Conservation (phyloP, 441 rosid species). For the Gossypium schwendimanii region DNA sequence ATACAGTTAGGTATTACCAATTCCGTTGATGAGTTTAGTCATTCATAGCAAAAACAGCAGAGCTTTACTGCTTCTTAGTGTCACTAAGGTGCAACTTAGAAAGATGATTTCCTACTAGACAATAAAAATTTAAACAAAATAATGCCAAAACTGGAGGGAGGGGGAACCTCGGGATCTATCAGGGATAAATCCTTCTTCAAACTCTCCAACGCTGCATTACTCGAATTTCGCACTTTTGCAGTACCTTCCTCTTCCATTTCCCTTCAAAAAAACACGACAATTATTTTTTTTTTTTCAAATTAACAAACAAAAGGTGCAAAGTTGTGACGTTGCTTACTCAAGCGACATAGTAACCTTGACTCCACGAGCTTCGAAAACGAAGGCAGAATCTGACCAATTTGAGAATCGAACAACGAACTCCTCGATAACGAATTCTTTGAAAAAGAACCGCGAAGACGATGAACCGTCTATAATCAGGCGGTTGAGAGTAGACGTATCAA, state of each 20-base stretch:
- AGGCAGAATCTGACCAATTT: slow-evolving; percentile 67
- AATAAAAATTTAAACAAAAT: slow-evolving; percentile 2
- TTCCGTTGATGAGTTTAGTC: not conserved
- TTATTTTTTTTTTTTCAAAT: not conserved
- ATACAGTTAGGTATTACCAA: not conserved
- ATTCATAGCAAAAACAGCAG: not conserved
- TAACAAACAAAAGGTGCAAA: not conserved
- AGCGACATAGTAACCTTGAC: slow-evolving; percentile 41
- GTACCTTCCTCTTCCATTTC: slow-evolving; percentile 35
- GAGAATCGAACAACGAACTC: slow-evolving; percentile 49
- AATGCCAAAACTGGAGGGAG: not conserved
- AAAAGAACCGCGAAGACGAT: slow-evolving; percentile 30
- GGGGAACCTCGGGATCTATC: slow-evolving; percentile 78
- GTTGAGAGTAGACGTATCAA: slow-evolving; percentile 49
- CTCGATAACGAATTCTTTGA: slow-evolving; percentile 49
- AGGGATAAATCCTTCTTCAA: slow-evolving; percentile 44
- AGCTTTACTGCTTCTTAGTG: not conserved
- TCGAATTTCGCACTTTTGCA: slow-evolving; percentile 24
- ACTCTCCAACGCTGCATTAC: slow-evolving; percentile 28
- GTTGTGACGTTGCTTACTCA: slow-evolving; percentile 35
- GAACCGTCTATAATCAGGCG: slow-evolving; percentile 29
- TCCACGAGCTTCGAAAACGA: slow-evolving; percentile 55
- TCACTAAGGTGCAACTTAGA: not conserved
- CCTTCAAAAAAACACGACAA: slow-evolving; percentile 11
- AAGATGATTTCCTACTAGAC: not conserved